phyloP scores from a whole-genome alignment of 495 filamentous ascomycete genomes.

The Chaetomium cochliodes region DNA sequence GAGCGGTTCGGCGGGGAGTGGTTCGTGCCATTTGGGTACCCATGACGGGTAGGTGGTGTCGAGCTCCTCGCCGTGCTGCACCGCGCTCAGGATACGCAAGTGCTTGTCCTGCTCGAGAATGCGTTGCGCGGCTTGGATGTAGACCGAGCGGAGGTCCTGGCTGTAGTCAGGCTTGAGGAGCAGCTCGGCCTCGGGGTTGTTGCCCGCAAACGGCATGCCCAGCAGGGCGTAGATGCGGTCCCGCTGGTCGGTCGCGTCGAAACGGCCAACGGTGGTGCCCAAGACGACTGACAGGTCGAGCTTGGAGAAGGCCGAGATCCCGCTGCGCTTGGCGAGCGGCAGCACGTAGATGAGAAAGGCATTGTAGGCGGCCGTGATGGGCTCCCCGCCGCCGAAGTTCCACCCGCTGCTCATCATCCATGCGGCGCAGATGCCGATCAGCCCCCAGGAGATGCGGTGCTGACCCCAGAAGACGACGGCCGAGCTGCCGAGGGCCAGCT shows the following conservation, averaged over 20 bases:
- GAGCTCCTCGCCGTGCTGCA: slow-evolving; percentile 3
- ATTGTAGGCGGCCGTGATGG: slow-evolving; percentile 11
- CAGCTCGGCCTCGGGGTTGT: background rate
- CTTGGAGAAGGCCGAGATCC: slow-evolving; percentile 5
- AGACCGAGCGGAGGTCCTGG: slow-evolving; percentile 4
- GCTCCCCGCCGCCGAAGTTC: background rate
- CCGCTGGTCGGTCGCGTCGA: slow-evolving; percentile 6
- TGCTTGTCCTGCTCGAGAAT: slow-evolving; percentile 11
- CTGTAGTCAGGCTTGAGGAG: slow-evolving; percentile 1
- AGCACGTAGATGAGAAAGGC: slow-evolving; percentile 10
- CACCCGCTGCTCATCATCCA: slow-evolving; percentile 12
- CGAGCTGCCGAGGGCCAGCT: slow-evolving; percentile 1
- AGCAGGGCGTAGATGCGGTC: slow-evolving; percentile 12
- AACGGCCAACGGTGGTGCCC: slow-evolving; percentile 5
- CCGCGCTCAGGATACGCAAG: background rate
- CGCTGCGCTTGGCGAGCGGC: slow-evolving; percentile 7
- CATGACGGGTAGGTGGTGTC: slow-evolving; percentile 1
- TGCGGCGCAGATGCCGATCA: slow-evolving; percentile 2
- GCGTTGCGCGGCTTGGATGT: slow-evolving; percentile 2
- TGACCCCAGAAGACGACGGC: slow-evolving; percentile 5
- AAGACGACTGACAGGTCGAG: slow-evolving; percentile 4
- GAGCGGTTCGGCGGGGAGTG: background rate
- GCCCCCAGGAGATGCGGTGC: slow-evolving; percentile 1
- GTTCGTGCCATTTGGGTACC: slow-evolving; percentile 2
- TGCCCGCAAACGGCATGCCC: slow-evolving; percentile 7